Conservation (phyloP, 306 rosid species). For the Begonia peltatifolia region DNA sequence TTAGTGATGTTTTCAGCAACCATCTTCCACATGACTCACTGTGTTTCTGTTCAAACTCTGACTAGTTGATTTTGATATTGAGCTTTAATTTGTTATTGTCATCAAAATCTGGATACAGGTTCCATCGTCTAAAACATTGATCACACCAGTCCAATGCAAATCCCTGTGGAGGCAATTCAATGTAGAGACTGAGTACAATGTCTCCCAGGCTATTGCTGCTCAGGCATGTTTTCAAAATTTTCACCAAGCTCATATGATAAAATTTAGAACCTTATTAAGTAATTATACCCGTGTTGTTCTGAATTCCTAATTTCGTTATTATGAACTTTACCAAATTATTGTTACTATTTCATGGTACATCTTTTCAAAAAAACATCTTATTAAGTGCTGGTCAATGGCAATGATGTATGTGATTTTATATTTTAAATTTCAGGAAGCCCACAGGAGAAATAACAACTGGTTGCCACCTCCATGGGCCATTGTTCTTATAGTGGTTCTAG, state of each 20-base stretch:
- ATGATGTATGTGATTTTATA: slow-evolving; percentile 1
- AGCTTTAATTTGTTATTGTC: too few relatives aligned
- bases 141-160: slow-evolving; percentile 95
- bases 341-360: too few relatives aligned
- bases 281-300: too few relatives aligned
- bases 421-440: slow-evolving; percentile 63
- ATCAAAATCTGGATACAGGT: slow-evolving; percentile 28
- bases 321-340: too few relatives aligned
- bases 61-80: too few relatives aligned
- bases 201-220: slow-evolving; percentile 93
- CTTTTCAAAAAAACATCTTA: too few relatives aligned
- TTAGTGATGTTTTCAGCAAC: too few relatives aligned
- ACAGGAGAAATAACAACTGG: slow-evolving; percentile 92
- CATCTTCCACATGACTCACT: too few relatives aligned
- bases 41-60: too few relatives aligned
- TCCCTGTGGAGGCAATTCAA: slow-evolving; percentile 95
- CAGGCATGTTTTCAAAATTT: slow-evolving; percentile 35
- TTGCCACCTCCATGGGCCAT: slow-evolving; percentile 99
- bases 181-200: slow-evolving; percentile 83
- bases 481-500: slow-evolving; percentile 58
- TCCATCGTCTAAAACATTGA: slow-evolving; percentile 55
- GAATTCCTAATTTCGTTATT: too few relatives aligned
- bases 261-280: not conserved
- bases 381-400: too few relatives aligned
- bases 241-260: not conserved